phyloP scores from a whole-genome alignment of 306 rosid genomes.

The Herpetospermum pedunculosum region DNA sequence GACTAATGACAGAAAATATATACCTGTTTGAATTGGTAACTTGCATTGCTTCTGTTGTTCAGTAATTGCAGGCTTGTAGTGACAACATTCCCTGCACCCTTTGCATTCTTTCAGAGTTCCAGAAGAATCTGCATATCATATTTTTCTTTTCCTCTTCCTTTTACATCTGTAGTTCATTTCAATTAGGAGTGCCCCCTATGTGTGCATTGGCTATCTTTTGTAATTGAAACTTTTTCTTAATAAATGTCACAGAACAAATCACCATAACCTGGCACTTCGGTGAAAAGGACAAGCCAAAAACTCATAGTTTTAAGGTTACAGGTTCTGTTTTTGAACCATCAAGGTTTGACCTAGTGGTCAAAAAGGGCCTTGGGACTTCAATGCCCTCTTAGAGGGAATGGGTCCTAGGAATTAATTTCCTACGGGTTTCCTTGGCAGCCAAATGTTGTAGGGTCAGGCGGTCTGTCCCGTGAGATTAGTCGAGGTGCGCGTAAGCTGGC shows the following conservation, averaged over 20 bases:
- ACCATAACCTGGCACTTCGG: background rate
- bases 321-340: background rate
- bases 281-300: background rate
- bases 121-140: background rate
- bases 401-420: too few species aligned
- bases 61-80: background rate
- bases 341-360: too few species aligned
- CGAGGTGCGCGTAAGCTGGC: too few species aligned
- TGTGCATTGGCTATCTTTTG: background rate
- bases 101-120: background rate
- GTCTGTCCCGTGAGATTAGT: too few species aligned
- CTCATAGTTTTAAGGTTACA: background rate
- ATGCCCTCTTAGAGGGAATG: too few species aligned
- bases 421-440: too few species aligned
- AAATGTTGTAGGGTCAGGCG: too few species aligned
- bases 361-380: too few species aligned
- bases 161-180: background rate
- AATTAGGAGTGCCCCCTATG: background rate
- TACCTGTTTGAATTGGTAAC: background rate
- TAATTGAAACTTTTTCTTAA: background rate
- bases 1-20: background rate
- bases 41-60: background rate
- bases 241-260: background rate
- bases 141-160: background rate
- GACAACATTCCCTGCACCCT: background rate